A percentile compares a stretch with the other conserved stretches of the same genome.
Conservation (phyloP, 208 protist species). For the Acanthamoeba lugdunensis region DNA sequence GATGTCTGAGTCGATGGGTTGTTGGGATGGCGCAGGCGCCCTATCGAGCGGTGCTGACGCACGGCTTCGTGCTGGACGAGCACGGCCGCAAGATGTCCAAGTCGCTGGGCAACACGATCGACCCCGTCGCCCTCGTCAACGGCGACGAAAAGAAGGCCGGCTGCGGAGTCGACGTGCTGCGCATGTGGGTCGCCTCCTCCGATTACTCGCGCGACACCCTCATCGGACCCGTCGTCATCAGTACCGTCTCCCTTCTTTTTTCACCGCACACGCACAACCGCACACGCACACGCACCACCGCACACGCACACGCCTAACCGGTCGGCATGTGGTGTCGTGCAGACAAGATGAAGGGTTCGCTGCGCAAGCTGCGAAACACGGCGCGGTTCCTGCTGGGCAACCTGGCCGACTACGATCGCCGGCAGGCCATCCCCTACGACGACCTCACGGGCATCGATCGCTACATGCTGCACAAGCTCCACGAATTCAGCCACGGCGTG, state of each 20-base stretch:
- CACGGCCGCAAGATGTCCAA: slow-evolving; percentile 91
- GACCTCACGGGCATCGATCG: slow-evolving; percentile 79
- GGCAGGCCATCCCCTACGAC: slow-evolving; percentile 74
- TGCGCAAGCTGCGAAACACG: slow-evolving; percentile 75
- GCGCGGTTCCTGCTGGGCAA: slow-evolving; percentile 79
- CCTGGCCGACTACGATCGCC: slow-evolving; percentile 68
- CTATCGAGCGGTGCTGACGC: slow-evolving; percentile 87
- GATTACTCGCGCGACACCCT: slow-evolving; percentile 87
- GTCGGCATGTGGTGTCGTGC: neutral
- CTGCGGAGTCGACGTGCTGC: slow-evolving; percentile 87
- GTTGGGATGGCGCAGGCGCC: slow-evolving; percentile 73
- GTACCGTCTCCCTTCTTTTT: slow-evolving; percentile 63
- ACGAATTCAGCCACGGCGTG: slow-evolving; percentile 36
- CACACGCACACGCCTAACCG: neutral
- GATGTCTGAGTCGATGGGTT: neutral
- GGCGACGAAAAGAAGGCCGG: slow-evolving; percentile 77
- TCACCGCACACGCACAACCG: neutral
- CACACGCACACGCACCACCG: no score
- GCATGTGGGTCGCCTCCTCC: slow-evolving; percentile 86
- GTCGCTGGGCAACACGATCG: slow-evolving; percentile 90
- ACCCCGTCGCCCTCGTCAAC: slow-evolving; percentile 84
- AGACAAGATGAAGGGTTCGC: slow-evolving; percentile 25
- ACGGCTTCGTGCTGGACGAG: slow-evolving; percentile 92
- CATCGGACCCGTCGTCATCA: slow-evolving; percentile 80
- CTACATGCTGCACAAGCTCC: slow-evolving; percentile 77